A percentile compares a stretch with the other conserved stretches of the same genome.
Conservation (phyloP, 257 asterid species). For the Nicotiana paniculata region DNA sequence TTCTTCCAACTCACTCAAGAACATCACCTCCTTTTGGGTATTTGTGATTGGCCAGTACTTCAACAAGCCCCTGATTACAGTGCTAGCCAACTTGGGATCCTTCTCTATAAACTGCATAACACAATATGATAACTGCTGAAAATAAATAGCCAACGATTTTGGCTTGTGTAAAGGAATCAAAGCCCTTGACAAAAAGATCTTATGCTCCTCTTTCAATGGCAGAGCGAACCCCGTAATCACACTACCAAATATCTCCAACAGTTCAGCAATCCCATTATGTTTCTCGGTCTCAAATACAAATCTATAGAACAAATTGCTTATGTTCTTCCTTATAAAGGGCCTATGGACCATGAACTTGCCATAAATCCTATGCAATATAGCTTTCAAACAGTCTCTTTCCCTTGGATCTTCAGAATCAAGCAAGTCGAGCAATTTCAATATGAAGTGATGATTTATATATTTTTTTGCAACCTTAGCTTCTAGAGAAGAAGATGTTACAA, state of each 20-base stretch:
- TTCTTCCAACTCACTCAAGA: constrained; percentile 82
- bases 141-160: constrained; percentile 64
- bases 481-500: constrained; percentile 54
- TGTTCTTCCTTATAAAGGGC: constrained; percentile 64
- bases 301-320: constrained; percentile 62
- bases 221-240: constrained; percentile 82
- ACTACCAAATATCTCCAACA: constrained; percentile 86
- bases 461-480: constrained; percentile 72
- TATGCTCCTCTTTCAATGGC: constrained; percentile 88
- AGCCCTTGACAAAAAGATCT: constrained; percentile 55
- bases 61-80: constrained; percentile 61
- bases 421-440: constrained; percentile 55
- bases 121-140: constrained; percentile 76
- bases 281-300: constrained; percentile 66
- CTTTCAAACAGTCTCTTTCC: constrained; percentile 74
- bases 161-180: constrained; percentile 83
- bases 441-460: constrained; percentile 56
- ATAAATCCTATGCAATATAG: constrained; percentile 72
- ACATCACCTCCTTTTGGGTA: constrained; percentile 89
- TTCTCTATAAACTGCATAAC: constrained; percentile 69
- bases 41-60: constrained; percentile 81
- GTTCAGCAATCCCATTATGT: constrained; percentile 74
- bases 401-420: constrained; percentile 89
- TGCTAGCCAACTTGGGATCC: constrained; percentile 69
- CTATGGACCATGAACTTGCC: constrained; percentile 81